Evolutionary conservation across 768 basidiomycete genomes (phyloP).

Genomic region (Lactarius evosmus): DNA sequence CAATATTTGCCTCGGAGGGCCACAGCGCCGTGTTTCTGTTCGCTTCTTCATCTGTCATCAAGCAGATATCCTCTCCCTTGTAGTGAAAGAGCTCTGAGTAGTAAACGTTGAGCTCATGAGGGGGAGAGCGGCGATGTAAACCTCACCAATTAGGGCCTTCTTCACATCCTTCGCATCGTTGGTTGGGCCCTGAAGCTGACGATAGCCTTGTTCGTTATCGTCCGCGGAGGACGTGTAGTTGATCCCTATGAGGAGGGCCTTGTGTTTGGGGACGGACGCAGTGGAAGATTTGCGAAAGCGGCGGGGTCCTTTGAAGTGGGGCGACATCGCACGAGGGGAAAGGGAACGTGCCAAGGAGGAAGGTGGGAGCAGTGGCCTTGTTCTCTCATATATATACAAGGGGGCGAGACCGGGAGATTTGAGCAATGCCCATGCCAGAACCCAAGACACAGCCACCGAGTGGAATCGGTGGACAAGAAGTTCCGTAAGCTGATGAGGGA

Average conservation of each 20-base stretch:
- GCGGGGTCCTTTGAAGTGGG: background rate
- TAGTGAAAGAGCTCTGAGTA: slow-evolving; percentile 7
- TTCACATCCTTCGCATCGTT: slow-evolving; percentile 18
- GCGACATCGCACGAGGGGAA: background rate
- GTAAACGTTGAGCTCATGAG: background rate
- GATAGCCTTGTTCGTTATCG: background rate
- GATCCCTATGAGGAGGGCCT: slow-evolving; percentile 11
- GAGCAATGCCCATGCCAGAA: background rate
- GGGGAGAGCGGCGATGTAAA: background rate
- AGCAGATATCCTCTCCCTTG: slow-evolving; percentile 10
- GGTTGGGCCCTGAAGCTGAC: slow-evolving; percentile 6
- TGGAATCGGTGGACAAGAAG: background rate
- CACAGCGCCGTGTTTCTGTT: background rate
- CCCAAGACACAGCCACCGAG: background rate
- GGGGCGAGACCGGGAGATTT: too few relatives aligned
- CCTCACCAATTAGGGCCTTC: slow-evolving; percentile 15
- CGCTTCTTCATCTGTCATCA: slow-evolving; percentile 25
- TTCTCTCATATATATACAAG: background rate
- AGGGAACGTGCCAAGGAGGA: background rate
- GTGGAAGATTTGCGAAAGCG: background rate
- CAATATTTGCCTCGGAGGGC: slow-evolving; percentile 25
- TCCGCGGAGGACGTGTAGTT: background rate
- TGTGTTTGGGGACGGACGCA: background rate
- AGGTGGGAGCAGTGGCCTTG: background rate
- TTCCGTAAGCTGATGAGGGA: too few relatives aligned